Conservation (phyloP, 1,284 basidiomycete species). For the Trametes hirsuta region DNA sequence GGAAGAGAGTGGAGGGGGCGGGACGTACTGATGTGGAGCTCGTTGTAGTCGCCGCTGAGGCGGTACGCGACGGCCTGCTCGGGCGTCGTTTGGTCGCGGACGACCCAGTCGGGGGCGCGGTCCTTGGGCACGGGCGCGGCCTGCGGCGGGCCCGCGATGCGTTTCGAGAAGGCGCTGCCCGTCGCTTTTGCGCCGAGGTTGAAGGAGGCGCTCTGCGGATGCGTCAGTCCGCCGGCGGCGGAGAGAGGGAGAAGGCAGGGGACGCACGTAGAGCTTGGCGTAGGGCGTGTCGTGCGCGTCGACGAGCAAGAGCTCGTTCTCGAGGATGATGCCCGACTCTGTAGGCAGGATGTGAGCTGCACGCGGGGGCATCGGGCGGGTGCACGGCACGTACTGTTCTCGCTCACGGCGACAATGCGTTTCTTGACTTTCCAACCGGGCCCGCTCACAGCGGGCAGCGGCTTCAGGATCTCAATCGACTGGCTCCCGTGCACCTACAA, state of each 20-base stretch:
- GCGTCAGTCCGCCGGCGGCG: not conserved
- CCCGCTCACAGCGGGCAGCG: slow-evolving; percentile 67
- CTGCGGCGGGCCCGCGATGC: slow-evolving; percentile 67
- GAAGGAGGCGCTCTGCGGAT: slow-evolving; percentile 66
- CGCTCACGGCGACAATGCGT: slow-evolving; percentile 65
- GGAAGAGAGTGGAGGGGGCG: not conserved
- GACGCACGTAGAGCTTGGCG: slow-evolving; percentile 69
- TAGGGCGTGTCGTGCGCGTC: slow-evolving; percentile 67
- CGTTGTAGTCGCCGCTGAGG: slow-evolving; percentile 85
- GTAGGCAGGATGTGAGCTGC: not conserved
- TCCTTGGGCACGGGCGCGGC: slow-evolving; percentile 70
- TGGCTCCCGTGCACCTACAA: slow-evolving; percentile 69
- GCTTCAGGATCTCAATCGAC: slow-evolving; percentile 72
- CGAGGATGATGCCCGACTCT: slow-evolving; percentile 81
- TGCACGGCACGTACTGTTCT: slow-evolving; percentile 66
- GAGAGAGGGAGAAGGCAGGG: slow-evolving; percentile 8
- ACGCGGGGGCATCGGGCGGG: not conserved
- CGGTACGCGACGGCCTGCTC: slow-evolving; percentile 82
- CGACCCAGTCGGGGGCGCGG: slow-evolving; percentile 68
- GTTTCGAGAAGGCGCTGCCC: slow-evolving; percentile 68
- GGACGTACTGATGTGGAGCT: slow-evolving; percentile 74
- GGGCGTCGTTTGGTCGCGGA: slow-evolving; percentile 68
- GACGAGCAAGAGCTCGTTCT: slow-evolving; percentile 63
- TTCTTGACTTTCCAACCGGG: slow-evolving; percentile 67
- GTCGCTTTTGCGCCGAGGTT: slow-evolving; percentile 77